Evolutionary conservation across 768 basidiomycete species (phyloP), one percentile per base, ranked within the genome.

Genomic region (Coprinellus micaceus): DNA sequence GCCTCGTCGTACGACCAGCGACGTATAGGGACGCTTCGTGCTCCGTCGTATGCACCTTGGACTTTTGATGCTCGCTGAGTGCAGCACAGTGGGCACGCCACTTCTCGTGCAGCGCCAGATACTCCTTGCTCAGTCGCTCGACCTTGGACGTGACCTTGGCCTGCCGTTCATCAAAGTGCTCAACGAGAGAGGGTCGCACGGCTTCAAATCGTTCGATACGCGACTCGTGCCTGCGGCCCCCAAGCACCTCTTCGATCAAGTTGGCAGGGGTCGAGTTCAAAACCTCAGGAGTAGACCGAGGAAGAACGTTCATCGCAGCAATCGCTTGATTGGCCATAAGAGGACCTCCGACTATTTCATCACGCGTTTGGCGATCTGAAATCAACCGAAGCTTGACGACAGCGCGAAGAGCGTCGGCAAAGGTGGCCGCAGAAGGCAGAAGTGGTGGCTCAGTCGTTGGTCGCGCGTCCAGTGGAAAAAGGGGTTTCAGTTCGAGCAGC

Each of bases 11-110:
- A 50, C 91, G 78, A 21, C 77, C 74, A 39, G 75, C 61, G 40
- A 75, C 73, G 39, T 77, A n/a, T n/a, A n/a, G 71, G 19, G 70
- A 58, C 2, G 63, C 55, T 57, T 78, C 78, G 3, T 68, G 66
- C 36, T 77, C 83, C 0, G 74, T 67, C 15, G 70, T 74, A 33
- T 69, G 60, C 4, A 71, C 52, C 1, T n/a, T n/a, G n/a, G 63
- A 71, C 62, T 79, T 80, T 26, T 78, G 74, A 39, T 82, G 75
- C 30, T 83, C 79, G 63, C 92, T 89, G 58, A 96, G 75, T 39
- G 77, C 73, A 13, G 77, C 72, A 66, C 92, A 92, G 60, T 90
- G 87, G 1, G 75, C 76, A 26, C 82, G 56, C 93, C 93, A 96
- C 45, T 80, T 78, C 60, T 82, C 79, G 62, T 95, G 86, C 47